A percentile compares a stretch with the other conserved stretches of the same genome.
Evolutionary conservation across 2,329 filamentous ascomycete species (phyloP).

Genomic region (Magnaporthales sp.): DNA sequence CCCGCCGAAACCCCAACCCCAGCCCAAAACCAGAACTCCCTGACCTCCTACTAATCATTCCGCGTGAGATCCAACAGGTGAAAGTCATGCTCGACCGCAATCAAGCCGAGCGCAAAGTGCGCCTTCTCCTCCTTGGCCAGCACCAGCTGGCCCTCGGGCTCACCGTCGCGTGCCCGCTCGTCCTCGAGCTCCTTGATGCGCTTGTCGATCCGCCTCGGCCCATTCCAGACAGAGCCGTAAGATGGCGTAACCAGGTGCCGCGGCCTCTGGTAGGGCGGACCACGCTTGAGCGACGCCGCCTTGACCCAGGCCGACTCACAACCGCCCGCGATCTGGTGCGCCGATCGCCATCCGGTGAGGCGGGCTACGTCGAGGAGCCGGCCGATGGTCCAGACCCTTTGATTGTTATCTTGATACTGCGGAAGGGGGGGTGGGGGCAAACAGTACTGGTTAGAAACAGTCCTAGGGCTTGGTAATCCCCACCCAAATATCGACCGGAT

Average conservation of each 20-base stretch:
- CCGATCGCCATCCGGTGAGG: slow-evolving; percentile 81
- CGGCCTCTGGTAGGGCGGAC: slow-evolving; percentile 60
- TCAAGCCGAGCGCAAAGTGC: slow-evolving; percentile 69
- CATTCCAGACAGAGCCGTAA: slow-evolving; percentile 33
- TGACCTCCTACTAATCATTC: neutral
- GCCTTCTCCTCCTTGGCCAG: slow-evolving; percentile 55
- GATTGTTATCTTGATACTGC: slow-evolving; percentile 61
- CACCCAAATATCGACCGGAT: neutral
- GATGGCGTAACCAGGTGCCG: slow-evolving; percentile 27
- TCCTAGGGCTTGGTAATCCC: neutral
- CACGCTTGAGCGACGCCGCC: slow-evolving; percentile 62
- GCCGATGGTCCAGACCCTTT: slow-evolving; percentile 70
- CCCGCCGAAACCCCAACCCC: neutral
- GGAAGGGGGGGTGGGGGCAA: neutral
- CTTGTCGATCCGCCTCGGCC: slow-evolving; percentile 40
- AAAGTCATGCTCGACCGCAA: slow-evolving; percentile 72
- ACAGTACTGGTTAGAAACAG: neutral
- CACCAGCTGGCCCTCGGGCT: slow-evolving; percentile 37
- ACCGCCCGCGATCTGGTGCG: slow-evolving; percentile 69
- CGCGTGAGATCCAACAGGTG: slow-evolving; percentile 49
- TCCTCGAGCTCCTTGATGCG: slow-evolving; percentile 38
- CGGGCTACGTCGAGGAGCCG: slow-evolving; percentile 67
- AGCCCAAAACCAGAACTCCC: neutral
- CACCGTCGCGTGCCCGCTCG: slow-evolving; percentile 8
- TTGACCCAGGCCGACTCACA: slow-evolving; percentile 81